Evolutionary conservation across 2,329 filamentous ascomycete genomes (phyloP), one percentile per base, ranked within the genome.

Genomic region (Arthrinium phaeospermum): DNA sequence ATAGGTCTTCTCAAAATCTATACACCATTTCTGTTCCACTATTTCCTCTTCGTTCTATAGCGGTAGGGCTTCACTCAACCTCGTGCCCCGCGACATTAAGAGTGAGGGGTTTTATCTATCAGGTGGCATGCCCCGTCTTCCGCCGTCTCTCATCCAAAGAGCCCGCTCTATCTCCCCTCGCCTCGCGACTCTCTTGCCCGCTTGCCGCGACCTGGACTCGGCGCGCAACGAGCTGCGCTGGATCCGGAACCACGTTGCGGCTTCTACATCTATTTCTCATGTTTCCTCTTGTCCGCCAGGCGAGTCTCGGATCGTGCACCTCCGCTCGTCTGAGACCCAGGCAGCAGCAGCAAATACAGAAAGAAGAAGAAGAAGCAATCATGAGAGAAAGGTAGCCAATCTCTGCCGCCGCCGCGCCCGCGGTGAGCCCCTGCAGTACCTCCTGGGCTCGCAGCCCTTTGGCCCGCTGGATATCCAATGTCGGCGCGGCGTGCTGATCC

Each of bases 361-460:
- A 4, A 22, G 30, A 64, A 41, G 57, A 4, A 22, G 30, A 64
- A 41, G 57, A 64, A n/a, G 19, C 30, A n/a, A 24, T n/a, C 14
- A 46, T 46, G 53, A 57, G 64, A 12, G 45, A 30, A 16, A 74
- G 57, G 34, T 71, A 12, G n/a, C 89, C 2, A 74, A 81, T 10
- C 80, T 91, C 8, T 90, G 88, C 74, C 81, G 84, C 68, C 84
- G 91, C 46, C 85, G 87, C 12, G 82, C 80, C 12, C 45, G 45
- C 41, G 94, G 94, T 0, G 89, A 91, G 72, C 96, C 96, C 1
- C 83, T 99, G 46, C 96, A 98, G 81, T 98, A 98, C 80, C 87
- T 98, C 30, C 85, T 99, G 1, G 95, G 95, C 4, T 91, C 91
- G 6, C 95, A 98, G 80, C 96, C 93, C 1, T 98, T 99, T 82